These are phyloP conservation scores for Acanthamoeba lenticulata DNA, from an alignment of 208 protist genomes.

Conservation along the genomic window DNA sequence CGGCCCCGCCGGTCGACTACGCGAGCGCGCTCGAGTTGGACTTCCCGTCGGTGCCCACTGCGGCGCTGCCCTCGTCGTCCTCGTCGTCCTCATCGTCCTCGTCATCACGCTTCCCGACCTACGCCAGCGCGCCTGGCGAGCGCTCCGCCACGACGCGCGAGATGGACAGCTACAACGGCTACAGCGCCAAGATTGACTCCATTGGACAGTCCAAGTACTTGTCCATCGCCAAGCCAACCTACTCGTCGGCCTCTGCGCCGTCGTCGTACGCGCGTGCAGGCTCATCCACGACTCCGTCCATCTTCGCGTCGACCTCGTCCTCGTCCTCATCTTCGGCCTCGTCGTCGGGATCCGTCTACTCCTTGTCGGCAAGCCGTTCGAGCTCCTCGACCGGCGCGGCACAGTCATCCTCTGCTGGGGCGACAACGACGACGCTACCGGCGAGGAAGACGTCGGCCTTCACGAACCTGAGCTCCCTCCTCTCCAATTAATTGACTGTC, in stretches of 20 bases:
- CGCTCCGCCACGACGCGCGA: not conserved
- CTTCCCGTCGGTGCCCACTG: not conserved
- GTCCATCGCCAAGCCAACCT: not conserved
- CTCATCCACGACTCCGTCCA: not conserved
- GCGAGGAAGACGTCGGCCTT: not conserved
- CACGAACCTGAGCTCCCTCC: not conserved
- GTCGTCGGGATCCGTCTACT: not conserved
- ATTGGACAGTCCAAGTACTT: not conserved
- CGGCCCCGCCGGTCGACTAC: not conserved
- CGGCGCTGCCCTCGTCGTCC: not conserved
- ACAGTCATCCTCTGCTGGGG: not conserved
- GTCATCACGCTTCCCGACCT: not conserved
- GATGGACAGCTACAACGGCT: not conserved
- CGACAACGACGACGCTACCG: not conserved
- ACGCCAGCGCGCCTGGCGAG: not conserved
- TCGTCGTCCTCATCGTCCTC: not conserved
- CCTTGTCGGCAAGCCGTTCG: not conserved
- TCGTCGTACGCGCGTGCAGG: not conserved
- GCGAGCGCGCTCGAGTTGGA: not conserved
- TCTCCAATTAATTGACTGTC: not conserved
- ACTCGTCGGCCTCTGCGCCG: not conserved
- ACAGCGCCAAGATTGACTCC: not conserved
- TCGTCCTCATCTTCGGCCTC: not conserved
- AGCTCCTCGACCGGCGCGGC: not conserved
- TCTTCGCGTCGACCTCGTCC: not conserved